Base-by-base conservation (phyloP, 345 rosid species). In the Camelina sativa region DNA sequence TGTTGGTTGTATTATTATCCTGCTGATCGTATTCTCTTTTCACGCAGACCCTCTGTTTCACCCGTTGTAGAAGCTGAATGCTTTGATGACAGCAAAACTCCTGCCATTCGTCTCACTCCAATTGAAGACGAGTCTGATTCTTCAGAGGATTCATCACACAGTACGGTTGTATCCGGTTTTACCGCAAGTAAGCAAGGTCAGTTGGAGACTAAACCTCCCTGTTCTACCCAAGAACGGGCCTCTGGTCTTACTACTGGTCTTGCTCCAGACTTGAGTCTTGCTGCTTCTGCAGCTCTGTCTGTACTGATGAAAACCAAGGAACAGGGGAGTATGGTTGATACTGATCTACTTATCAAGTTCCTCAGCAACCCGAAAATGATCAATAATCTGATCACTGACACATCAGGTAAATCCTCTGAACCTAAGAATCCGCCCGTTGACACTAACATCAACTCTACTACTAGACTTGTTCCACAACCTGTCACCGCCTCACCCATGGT, bases 281-380 rank as follows among this genome's bases (percentile, higher is more conserved):
- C 83, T 78, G 87, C 85, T 19, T 76, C 83, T 12, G 82, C 85
- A 10, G 86, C 83, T 53, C 76, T 80, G 19, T 44, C 73, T 28
- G 73, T 81, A 7, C 20, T 84, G 8, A 32, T 76, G 76, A 82
- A 82, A 81, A 79, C 65, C 46, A 64, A 73, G 65, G 85, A 81
- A 70, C 74, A 44, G 15, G 80, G 79, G 46, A 73, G 79, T 73
- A 23, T 69, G 82, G 71, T 91, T 4, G 96, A 91, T 77, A 40
- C 80, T 20, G 83, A 84, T 51, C 79, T 88, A 65, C 96, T 91
- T 4, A 54, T 84, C 73, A 80, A 82, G 69, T 65, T 91, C 76
- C 82, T 89, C 11, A 73, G 69, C 19, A 78, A 89, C 77, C 93
- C 91, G 0, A 28, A 83, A 67, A 79, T 81, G 72, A 60, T 86